Evolutionary conservation across 352 stramenopile species (phyloP), one percentile per base, ranked within the genome.

Genomic region (Pythium aquatile): DNA sequence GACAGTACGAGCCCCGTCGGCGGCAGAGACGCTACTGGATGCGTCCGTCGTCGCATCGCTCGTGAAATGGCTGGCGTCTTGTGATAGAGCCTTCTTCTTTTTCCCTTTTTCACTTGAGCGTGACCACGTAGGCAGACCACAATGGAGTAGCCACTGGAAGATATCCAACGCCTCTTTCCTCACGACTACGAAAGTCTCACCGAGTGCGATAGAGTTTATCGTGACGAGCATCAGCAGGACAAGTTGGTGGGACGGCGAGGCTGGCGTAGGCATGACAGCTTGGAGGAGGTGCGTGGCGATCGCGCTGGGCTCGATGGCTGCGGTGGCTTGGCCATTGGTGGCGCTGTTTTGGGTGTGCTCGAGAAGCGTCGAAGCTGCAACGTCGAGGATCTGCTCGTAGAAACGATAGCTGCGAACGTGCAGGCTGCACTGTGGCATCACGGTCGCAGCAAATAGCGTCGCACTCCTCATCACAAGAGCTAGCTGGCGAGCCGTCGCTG

Each of bases 361-460:
- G 20, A 62, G 30, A 13, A 57, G 17, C 2, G 33, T 29, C 5
- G 20, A 17, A 11, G 58, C 37, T 6, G 49, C 51, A 32, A 26
- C 6, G 5, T 69, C 63, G 4, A 69, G 5, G 13, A 69, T 28
- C 24, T 69, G 63, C 37, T 69, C 55, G 20, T 55, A 60, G 17
- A 56, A 63, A 1, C 63, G 55, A 48, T 64, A 58, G 48, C 56
- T 69, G 11, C 37, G 47, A 5, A 35, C 16, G 49, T 55, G 30
- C 7, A 48, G 28, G 16, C 47, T 49, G 28, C 30, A 48, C 10
- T 35, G 24, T 1, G 37, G 47, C 40, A 29, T n/a, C 26, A 63
- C 55, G 6, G 1, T 33, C 1, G 5, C 17, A 35, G 53, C 29
- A 30, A 63, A 63, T 32, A 4, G 24, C 7, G 51, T 37, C 9